Base-by-base conservation (phyloP, 441 rosid genomes). In the Pelargonium citronellum region DNA sequence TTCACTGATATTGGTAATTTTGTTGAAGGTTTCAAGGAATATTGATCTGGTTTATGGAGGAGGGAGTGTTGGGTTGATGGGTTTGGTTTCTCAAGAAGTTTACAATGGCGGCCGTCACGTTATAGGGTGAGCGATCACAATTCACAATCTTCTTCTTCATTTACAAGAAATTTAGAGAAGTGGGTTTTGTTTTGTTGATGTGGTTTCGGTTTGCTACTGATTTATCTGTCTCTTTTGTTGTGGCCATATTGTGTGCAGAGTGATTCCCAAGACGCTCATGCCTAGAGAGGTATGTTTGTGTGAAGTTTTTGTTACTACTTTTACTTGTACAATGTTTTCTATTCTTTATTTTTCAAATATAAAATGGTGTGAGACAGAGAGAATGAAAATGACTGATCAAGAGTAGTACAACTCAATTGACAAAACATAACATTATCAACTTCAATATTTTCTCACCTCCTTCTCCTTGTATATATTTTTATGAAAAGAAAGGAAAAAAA, bases 41-140 rank as follows among this genome's bases (percentile, higher is more conserved):
- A 51, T 93, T 81, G 88, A 87, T 79, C 93, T 94, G 68, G 99
- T 91, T 37, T 91, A 91, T 71, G 99, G 99, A 30, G 99, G 99
- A 69, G 99, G 99, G 55, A 94, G 99, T 67, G 82, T 87, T 79
- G 99, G 97, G 41, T 81, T 94, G 16, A 91, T 91, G 97, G 99
- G 99, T 64, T 78, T 89, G 80, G 95, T 94, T 71, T 87, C 99
- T 39, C 91, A 85, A 72, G 87, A 87, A 60, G 99, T 94, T 69
- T 87, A 94, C 75, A 83, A 75, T 27, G 94, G 91, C 37, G 97
- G 99, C 62, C 89, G 93, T 49, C 93, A 88, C 71, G 93, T 88
- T 73, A 83, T 86, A 17, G 93, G 93, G 92, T 88, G 7, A 10
- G 70, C 17, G 71, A 27, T 27, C 3, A 27, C 30, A 27, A 27